Evolutionary conservation across 164 flowering plant genomes (phyloP).

Genomic region (Kingdonia uniflora): DNA sequence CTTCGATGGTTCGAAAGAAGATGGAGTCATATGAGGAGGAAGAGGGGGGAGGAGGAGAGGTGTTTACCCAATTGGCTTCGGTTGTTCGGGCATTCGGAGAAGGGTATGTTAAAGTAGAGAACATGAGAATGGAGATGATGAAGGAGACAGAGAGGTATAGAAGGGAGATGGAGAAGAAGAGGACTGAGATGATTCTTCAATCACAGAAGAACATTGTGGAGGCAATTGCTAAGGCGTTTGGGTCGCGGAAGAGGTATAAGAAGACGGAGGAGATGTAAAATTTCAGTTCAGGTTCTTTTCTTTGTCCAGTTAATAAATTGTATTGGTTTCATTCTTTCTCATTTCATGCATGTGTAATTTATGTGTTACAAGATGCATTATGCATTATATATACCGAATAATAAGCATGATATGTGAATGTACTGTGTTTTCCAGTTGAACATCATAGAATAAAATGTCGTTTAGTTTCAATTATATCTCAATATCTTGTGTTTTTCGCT

Average conservation of each 20-base stretch:
- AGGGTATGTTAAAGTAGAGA: conserved; percentile 60
- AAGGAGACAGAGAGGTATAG: conserved; percentile 51
- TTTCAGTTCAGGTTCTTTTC: too few species aligned
- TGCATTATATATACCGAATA: too few species aligned
- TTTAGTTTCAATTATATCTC: too few species aligned
- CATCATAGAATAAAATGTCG: too few species aligned
- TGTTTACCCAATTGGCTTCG: conserved; percentile 34
- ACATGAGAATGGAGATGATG: conserved; percentile 73
- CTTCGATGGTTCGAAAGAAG: conserved; percentile 19
- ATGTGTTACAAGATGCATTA: too few species aligned
- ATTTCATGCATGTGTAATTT: too few species aligned
- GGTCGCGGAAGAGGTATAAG: conserved; percentile 28
- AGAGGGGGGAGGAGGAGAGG: conserved; percentile 14
- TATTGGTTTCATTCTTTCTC: too few species aligned
- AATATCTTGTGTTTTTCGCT: too few species aligned
- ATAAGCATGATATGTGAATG: too few species aligned
- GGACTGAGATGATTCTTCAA: conserved; percentile 55
- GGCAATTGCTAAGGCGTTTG: conserved; percentile 33
- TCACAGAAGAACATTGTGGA: conserved; percentile 54
- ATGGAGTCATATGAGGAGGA: conserved; percentile 9
- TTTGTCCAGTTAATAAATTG: too few species aligned
- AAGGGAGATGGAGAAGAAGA: conserved; percentile 75
- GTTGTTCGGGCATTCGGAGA: conserved; percentile 53
- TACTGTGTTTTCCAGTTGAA: too few species aligned
- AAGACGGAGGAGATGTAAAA: conserved; percentile 4